Evolutionary conservation across 768 basidiomycete species (phyloP).

Genomic region (Lactarius sp.): DNA sequence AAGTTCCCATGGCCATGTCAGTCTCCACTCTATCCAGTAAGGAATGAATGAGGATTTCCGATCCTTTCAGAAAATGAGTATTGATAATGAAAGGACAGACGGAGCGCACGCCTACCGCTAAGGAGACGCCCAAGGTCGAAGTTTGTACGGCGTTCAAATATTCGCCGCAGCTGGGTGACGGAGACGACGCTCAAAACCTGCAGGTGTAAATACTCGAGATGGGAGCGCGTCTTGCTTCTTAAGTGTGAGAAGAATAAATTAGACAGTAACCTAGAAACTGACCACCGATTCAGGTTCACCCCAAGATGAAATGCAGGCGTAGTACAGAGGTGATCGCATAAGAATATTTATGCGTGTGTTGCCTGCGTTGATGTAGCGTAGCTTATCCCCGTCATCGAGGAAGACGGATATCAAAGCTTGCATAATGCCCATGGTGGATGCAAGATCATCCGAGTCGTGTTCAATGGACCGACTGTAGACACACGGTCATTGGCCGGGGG

Average conservation of each 20-base stretch:
- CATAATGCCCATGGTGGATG: slow-evolving; percentile 84
- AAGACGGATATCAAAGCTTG: slow-evolving; percentile 96
- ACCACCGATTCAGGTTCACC: slow-evolving; percentile 96
- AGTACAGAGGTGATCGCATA: slow-evolving; percentile 83
- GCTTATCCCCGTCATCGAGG: slow-evolving; percentile 84
- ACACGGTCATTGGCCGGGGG: not conserved
- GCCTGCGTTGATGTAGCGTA: slow-evolving; percentile 80
- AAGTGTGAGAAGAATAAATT: slow-evolving; percentile 33
- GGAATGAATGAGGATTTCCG: slow-evolving; percentile 74
- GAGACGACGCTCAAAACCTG: slow-evolving; percentile 91
- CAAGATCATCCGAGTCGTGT: slow-evolving; percentile 58
- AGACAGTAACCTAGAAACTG: slow-evolving; percentile 34
- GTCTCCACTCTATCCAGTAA: slow-evolving; percentile 65
- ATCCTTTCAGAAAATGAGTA: slow-evolving; percentile 45
- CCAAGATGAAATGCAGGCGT: slow-evolving; percentile 88
- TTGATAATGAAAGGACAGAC: not conserved
- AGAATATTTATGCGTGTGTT: slow-evolving; percentile 81
- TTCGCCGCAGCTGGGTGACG: slow-evolving; percentile 71
- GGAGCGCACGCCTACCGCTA: slow-evolving; percentile 38
- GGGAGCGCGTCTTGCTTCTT: slow-evolving; percentile 82
- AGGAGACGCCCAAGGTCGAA: slow-evolving; percentile 81
- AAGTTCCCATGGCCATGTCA: slow-evolving; percentile 77
- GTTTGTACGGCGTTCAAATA: slow-evolving; percentile 87
- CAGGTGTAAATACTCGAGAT: slow-evolving; percentile 92
- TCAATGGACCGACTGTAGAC: slow-evolving; percentile 44